These are phyloP conservation scores for Linum trigynum DNA, from an alignment of 345 rosid species.

Conservation along the genomic window DNA sequence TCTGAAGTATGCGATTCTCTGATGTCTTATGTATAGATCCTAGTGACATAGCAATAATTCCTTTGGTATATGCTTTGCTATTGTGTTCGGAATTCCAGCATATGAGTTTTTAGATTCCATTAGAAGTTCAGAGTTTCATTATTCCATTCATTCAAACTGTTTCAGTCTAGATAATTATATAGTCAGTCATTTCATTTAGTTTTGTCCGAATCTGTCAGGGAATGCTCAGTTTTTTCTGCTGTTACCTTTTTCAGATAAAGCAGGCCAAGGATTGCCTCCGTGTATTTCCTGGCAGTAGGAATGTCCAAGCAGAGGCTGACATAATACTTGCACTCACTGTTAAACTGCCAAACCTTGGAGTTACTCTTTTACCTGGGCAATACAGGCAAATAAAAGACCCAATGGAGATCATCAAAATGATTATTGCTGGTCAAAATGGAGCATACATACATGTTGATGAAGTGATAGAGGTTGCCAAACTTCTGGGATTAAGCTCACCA, in stretches of 20 bases:
- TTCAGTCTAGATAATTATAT: not conserved
- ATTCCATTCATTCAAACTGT: not conserved
- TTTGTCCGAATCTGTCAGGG: not conserved
- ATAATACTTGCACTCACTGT: constrained; percentile 72
- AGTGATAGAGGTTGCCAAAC: constrained; percentile 86
- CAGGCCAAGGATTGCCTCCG: constrained; percentile 91
- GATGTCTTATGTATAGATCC: not conserved
- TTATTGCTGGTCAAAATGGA: constrained; percentile 76
- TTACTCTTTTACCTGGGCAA: constrained; percentile 77
- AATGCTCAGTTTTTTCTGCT: constrained; percentile 12
- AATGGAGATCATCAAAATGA: constrained; percentile 93
- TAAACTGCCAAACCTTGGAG: constrained; percentile 90
- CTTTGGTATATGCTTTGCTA: not conserved
- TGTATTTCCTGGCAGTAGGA: constrained; percentile 70
- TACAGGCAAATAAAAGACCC: constrained; percentile 95
- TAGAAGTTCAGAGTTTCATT: too few relatives aligned
- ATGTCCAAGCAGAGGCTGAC: constrained; percentile 76
- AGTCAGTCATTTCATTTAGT: not conserved
- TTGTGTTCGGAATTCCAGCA: not conserved
- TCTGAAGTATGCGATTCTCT: constrained; percentile 53
- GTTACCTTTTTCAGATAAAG: constrained; percentile 62
- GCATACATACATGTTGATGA: constrained; percentile 87
- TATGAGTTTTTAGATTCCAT: not conserved
- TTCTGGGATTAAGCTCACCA: constrained; percentile 74
- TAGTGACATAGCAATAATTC: too few relatives aligned